Base-by-base conservation (phyloP, 2,329 filamentous ascomycete species). In the Tolypocladium guangdongense region DNA sequence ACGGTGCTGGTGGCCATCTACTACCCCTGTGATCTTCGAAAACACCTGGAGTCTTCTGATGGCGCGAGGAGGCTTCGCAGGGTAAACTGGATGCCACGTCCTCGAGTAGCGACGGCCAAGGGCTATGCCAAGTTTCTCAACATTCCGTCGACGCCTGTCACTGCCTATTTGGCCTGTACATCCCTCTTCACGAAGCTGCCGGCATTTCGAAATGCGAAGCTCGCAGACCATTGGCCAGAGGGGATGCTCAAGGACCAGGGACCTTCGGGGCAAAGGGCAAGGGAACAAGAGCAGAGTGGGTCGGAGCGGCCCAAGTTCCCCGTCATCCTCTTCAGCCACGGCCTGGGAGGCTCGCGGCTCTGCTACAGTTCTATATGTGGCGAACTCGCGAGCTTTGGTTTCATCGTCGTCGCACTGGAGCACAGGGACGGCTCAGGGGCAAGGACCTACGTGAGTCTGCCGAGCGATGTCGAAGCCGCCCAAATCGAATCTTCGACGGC, bases 1-100 rank as follows among this genome's bases (percentile, higher is more conserved):
- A 86, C 83, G 0, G 79, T 86, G 10, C 71, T 86, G 5, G 78
- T 86, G 66, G 78, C 78, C 0, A 66, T 86, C n/a, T 87, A 82
- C 64, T 87, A 87, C 62, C 83, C 83, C 2, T 76, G 78, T 46
- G 74, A 76, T 20, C 61, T 77, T 53, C 51, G 52, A 10, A 58
- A 60, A 35, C 55, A 59, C 35, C 56, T 56, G 5, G 49, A 58
- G 22, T 57, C 60, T n/a, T 16, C 43, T 14, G 43, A 20, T 18
- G 72, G 70, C n/a, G 8, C 66, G 64, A 18, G 62, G 58, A 69
- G 71, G 39, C 76, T 74, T 59, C 77, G 74, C 20, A 73, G 82
- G 7, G 75, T 81, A 51, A 78, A 81, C 7, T 86, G 82, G 83
- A 72, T 86, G 43, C 79, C 81, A 8, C 69, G 80, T 46, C 82